Evolutionary conservation across 1,284 basidiomycete genomes (phyloP).

Genomic region (Cutaneotrichosporon sp.): DNA sequence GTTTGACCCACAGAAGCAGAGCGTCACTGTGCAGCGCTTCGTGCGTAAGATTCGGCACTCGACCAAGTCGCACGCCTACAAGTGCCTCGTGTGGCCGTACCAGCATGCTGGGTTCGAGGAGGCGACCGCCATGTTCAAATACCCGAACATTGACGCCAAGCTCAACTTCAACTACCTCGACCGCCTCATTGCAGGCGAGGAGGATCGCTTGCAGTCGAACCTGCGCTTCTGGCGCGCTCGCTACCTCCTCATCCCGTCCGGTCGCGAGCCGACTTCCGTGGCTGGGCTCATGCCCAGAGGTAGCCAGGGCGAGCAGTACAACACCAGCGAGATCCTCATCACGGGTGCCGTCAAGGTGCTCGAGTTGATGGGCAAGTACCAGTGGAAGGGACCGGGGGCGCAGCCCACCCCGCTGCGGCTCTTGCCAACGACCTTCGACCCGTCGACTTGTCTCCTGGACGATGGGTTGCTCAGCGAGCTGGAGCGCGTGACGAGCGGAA

Average conservation of each 20-base stretch:
- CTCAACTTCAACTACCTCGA: slow-evolving; percentile 49
- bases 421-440: slow-evolving; percentile 73
- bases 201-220: slow-evolving; percentile 71
- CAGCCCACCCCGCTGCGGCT: slow-evolving; percentile 58
- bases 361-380: slow-evolving; percentile 74
- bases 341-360: slow-evolving; percentile 87
- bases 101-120: slow-evolving; percentile 80
- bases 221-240: slow-evolving; percentile 89
- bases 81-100: slow-evolving; percentile 90
- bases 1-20: slow-evolving; percentile 69
- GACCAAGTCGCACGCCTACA: slow-evolving; percentile 65
- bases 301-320: slow-evolving; percentile 65
- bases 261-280: slow-evolving; percentile 56
- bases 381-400: slow-evolving; percentile 67
- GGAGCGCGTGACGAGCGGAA: slow-evolving; percentile 57
- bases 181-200: slow-evolving; percentile 72
- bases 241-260: slow-evolving; percentile 87
- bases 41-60: slow-evolving; percentile 66
- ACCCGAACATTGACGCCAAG: slow-evolving; percentile 52
- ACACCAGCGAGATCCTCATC: slow-evolving; percentile 81
- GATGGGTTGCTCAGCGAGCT: slow-evolving; percentile 69
- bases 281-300: slow-evolving; percentile 53
- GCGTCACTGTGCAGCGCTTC: slow-evolving; percentile 82
- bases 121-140: slow-evolving; percentile 67
- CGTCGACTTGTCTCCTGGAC: slow-evolving; percentile 70